A percentile compares a stretch with the other conserved stretches of the same genome.
These are phyloP conservation scores for Lactarius psammicola DNA, from an alignment of 768 basidiomycete genomes.

Conservation along the genomic window DNA sequence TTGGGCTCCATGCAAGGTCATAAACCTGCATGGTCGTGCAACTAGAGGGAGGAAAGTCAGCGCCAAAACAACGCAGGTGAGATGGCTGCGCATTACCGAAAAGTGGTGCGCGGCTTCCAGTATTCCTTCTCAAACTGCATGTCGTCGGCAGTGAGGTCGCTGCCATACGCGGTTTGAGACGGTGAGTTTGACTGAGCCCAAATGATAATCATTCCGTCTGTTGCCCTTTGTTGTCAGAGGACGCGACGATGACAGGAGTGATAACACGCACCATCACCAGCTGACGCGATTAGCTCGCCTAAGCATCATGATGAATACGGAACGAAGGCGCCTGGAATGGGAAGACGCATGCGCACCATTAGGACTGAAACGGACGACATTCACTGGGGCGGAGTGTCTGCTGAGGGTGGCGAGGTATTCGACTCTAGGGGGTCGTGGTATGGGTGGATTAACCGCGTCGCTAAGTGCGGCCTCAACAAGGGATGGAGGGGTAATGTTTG, in stretches of 20 bases:
- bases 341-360: constrained; percentile 57
- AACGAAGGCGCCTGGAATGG: constrained; percentile 9
- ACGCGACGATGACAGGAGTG: constrained; percentile 12
- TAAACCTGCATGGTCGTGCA: constrained; percentile 96
- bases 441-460: constrained; percentile 33
- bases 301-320: constrained; percentile 13
- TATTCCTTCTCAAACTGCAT: constrained; percentile 88
- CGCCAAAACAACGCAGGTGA: not conserved
- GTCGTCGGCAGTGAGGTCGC: constrained; percentile 75
- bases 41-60: constrained; percentile 41
- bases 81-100: constrained; percentile 55
- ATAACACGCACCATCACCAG: constrained; percentile 81
- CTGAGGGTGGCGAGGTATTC: constrained; percentile 94
- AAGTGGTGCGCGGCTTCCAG: constrained; percentile 87
- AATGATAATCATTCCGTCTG: constrained; percentile 96
- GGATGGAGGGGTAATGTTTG: constrained; percentile 74
- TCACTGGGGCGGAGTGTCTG: constrained; percentile 92
- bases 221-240: not conserved
- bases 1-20: constrained; percentile 96
- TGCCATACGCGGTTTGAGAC: constrained; percentile 73
- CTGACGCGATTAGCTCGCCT: constrained; percentile 93
- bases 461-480: constrained; percentile 45
- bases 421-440: constrained; percentile 73
- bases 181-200: constrained; percentile 85
- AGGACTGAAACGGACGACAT: constrained; percentile 94